Conservation (phyloP, 2,329 filamentous ascomycete species). For the Alternaria novae-zelandiae region DNA sequence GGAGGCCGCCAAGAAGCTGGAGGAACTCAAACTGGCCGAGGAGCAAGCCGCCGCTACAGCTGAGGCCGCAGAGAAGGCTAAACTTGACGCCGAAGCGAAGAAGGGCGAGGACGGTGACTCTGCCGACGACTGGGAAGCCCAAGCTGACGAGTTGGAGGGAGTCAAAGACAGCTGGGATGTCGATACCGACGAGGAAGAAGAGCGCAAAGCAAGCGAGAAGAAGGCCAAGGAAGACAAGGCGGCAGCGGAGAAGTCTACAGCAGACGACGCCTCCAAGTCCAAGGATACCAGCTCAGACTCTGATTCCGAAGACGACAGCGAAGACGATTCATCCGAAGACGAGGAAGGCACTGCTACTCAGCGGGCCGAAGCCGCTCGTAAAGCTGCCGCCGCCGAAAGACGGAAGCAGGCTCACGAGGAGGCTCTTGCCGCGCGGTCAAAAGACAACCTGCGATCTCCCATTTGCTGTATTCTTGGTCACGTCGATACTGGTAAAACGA, state of each 20-base stretch:
- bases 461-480: constrained; percentile 99
- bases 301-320: constrained; percentile 51
- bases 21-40: constrained; percentile 59
- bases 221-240: constrained; percentile 28
- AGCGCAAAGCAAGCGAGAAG: constrained; percentile 48
- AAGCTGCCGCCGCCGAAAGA: constrained; percentile 87
- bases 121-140: constrained; percentile 83
- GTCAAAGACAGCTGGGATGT: constrained; percentile 97
- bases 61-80: constrained; percentile 71
- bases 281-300: constrained; percentile 38
- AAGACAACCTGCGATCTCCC: constrained; percentile 92
- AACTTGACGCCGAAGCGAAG: constrained; percentile 65
- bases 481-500: constrained; percentile 99
- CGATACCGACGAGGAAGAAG: constrained; percentile 74
- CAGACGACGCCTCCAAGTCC: constrained; percentile 27
- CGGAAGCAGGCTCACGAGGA: constrained; percentile 90
- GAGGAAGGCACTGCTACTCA: constrained; percentile 77
- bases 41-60: constrained; percentile 79
- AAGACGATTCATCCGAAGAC: constrained; percentile 71
- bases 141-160: constrained; percentile 74
- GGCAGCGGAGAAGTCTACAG: constrained; percentile 41
- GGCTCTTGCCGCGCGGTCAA: constrained; percentile 86
- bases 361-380: constrained; percentile 75
- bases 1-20: constrained; percentile 62
- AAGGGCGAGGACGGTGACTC: constrained; percentile 69